These are phyloP conservation scores for Neohortaea acidophila DNA, from an alignment of 495 filamentous ascomycete species.

Conservation along the genomic window DNA sequence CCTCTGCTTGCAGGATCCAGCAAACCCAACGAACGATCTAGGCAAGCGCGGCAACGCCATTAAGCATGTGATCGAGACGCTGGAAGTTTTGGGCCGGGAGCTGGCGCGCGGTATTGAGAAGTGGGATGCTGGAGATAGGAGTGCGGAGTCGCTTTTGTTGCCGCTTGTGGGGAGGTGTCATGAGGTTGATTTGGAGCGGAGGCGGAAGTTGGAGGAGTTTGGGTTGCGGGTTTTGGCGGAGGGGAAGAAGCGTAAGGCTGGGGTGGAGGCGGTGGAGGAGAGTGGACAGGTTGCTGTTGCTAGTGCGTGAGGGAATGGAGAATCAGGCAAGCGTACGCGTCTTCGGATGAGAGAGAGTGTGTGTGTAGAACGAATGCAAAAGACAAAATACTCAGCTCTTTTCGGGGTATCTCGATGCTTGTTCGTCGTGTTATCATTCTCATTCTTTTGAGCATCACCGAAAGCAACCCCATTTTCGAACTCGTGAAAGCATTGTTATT, in stretches of 20 bases:
- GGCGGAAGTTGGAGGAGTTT: constrained; percentile 9
- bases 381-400: no score
- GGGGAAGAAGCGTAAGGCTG: background rate
- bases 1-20: constrained; percentile 47
- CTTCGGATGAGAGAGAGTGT: no score
- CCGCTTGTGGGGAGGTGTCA: constrained; percentile 7
- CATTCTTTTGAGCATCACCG: no score
- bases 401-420: no score
- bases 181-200: constrained; percentile 6
- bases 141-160: constrained; percentile 1
- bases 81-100: constrained; percentile 1
- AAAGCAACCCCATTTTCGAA: no score
- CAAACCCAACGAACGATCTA: constrained; percentile 40
- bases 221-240: background rate
- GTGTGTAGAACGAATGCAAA: no score
- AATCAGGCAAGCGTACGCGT: no score
- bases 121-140: background rate
- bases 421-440: no score
- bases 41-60: constrained; percentile 31
- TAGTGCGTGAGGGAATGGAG: no score
- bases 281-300: no score
- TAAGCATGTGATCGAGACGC: constrained; percentile 29
- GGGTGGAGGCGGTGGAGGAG: background rate
- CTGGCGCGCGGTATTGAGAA: background rate
- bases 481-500: no score